Conservation (phyloP, 495 filamentous ascomycete species). For the Hamigera avellanea region DNA sequence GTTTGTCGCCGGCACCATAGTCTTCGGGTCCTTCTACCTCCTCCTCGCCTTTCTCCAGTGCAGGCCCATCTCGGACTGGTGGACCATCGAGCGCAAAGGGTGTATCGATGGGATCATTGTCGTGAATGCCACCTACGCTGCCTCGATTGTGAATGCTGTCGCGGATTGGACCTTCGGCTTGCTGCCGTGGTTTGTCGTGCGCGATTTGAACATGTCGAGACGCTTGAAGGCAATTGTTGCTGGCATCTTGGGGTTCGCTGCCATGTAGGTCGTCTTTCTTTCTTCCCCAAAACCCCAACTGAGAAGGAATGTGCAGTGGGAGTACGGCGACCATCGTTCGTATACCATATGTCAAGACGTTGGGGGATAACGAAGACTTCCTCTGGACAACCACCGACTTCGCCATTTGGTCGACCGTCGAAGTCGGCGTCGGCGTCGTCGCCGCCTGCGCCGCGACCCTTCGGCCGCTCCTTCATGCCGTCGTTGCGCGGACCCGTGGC, state of each 20-base stretch:
- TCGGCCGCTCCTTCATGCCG: slow-evolving; percentile 15
- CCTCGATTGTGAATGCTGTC: slow-evolving; percentile 11
- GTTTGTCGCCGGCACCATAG: slow-evolving; percentile 10
- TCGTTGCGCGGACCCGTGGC: not conserved
- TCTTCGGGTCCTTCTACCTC: slow-evolving; percentile 24
- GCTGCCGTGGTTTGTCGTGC: slow-evolving; percentile 9
- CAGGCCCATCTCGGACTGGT: slow-evolving; percentile 23
- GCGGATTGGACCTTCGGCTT: slow-evolving; percentile 13
- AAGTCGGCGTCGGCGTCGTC: slow-evolving; percentile 26
- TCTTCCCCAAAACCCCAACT: not conserved
- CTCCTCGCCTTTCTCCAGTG: slow-evolving; percentile 35
- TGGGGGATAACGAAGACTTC: slow-evolving; percentile 14
- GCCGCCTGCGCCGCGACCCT: slow-evolving; percentile 29
- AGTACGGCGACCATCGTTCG: slow-evolving; percentile 29
- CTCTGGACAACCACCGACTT: slow-evolving; percentile 21
- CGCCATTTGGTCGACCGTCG: slow-evolving; percentile 26
- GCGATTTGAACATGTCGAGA: slow-evolving; percentile 5
- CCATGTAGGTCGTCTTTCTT: slow-evolving; percentile 9
- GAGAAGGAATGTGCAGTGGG: slow-evolving; percentile 9
- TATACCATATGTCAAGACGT: slow-evolving; percentile 22
- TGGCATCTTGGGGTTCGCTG: slow-evolving; percentile 8
- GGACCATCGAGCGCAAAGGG: slow-evolving; percentile 16
- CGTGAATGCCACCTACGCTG: slow-evolving; percentile 12
- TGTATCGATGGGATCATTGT: slow-evolving; percentile 13
- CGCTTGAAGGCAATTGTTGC: slow-evolving; percentile 5